Base-by-base conservation (phyloP, 23 red algal genomes). In the Gracilariopsis chorda region DNA sequence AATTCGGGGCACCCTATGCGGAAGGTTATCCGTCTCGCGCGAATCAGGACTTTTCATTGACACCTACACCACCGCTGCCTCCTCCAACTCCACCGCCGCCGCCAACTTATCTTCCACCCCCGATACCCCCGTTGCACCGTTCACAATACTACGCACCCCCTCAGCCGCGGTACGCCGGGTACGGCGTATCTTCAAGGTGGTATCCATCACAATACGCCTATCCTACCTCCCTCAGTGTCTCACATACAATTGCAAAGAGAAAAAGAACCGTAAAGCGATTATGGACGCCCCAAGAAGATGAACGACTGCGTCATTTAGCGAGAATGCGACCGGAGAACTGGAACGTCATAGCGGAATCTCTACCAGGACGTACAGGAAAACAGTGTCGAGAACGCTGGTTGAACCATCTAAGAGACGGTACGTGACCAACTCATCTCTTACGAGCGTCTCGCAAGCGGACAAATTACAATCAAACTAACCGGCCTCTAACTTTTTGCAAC, bases 331-430 rank as follows among this genome's bases (percentile, higher is more conserved):
- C 94, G 14, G 36, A 53, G 27, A 56, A 82, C 41, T 96, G 86
- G 94, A 80, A 78, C 51, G 80, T 69, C 19, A 92, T 96, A 51
- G 94, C 88, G 10, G 81, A 63, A 1, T 69, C 58, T 45, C 51
- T 96, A 1, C 94, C 94, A 3, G 89, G 91, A 1, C 87, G 96
- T 27, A 98, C 67, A 23, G 96, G 96, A 47, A 98, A 98, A 81
- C 96, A 98, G 55, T 88, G 87, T 30, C 92, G 96, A 41, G 96
- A 98, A 51, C 64, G 96, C 23, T 98, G 96, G 96, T 60, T 94
- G 61, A 94, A 94, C 51, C 96, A 98, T 74, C 84, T 98, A 12
- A 46, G 92, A 28, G 87, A 88, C 16, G 78, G 53, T 74, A 80
- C 81, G 67, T 17, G 60, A 30, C 10, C n/a, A n/a, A n/a, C n/a